These are phyloP conservation scores for Aquilaria malaccensis DNA, from an alignment of 345 rosid species.

Conservation along the genomic window DNA sequence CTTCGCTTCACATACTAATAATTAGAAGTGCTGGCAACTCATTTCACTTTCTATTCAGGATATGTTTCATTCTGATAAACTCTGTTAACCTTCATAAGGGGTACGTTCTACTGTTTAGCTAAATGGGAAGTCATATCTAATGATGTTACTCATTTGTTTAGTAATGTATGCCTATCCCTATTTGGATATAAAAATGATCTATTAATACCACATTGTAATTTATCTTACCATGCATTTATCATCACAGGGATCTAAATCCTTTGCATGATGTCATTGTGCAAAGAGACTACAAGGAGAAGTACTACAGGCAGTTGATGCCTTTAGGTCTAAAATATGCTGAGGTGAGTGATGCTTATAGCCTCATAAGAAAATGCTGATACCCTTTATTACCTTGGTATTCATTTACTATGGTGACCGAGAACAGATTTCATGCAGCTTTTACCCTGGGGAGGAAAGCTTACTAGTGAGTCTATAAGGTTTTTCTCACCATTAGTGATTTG, in stretches of 20 bases:
- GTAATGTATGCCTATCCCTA: background rate
- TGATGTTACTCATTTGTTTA: background rate
- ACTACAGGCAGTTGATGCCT: conserved; percentile 50
- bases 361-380: background rate
- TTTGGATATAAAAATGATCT: background rate
- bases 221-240: conserved; percentile 5
- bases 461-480: conserved; percentile 72
- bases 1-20: too few relatives aligned
- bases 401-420: conserved; percentile 28
- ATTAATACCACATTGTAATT: conserved; percentile 4
- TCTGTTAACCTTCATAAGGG: too few relatives aligned
- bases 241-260: conserved; percentile 84
- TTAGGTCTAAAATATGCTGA: conserved; percentile 56
- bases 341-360: conserved; percentile 34
- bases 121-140: too few relatives aligned
- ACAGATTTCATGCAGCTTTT: conserved; percentile 65
- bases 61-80: too few relatives aligned
- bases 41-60: too few relatives aligned
- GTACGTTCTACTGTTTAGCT: too few relatives aligned
- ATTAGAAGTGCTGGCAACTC: too few relatives aligned
- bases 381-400: background rate
- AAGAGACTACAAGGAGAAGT: conserved; percentile 68
- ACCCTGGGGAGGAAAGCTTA: conserved; percentile 97
- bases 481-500: conserved; percentile 74
- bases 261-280: conserved; percentile 49